Conservation (phyloP, 2,329 filamentous ascomycete genomes). For the Cladosporium sp. region DNA sequence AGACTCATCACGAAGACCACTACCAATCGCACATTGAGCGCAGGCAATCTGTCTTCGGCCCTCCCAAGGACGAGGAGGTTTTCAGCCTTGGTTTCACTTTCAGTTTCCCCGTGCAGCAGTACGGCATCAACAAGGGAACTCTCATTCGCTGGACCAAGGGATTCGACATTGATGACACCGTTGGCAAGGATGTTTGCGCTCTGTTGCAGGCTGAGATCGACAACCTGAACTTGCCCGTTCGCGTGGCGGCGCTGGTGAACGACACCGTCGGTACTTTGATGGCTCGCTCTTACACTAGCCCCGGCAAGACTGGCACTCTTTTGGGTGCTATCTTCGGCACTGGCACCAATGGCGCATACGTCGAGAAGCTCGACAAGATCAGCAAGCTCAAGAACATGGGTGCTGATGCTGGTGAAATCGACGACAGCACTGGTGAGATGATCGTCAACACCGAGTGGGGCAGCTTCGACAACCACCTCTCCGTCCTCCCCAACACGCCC, state of each 20-base stretch:
- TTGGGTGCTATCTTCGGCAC: slow-evolving; percentile 98
- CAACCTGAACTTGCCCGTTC: slow-evolving; percentile 77
- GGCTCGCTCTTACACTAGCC: slow-evolving; percentile 93
- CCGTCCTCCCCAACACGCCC: slow-evolving; percentile 76
- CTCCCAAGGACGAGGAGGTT: slow-evolving; percentile 65
- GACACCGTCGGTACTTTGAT: slow-evolving; percentile 97
- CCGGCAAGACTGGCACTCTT: slow-evolving; percentile 78
- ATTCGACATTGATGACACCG: slow-evolving; percentile 90
- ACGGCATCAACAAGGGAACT: slow-evolving; percentile 90
- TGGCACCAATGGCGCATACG: slow-evolving; percentile 94
- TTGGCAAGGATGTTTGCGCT: slow-evolving; percentile 92
- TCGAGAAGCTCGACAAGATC: slow-evolving; percentile 84
- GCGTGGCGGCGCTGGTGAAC: slow-evolving; percentile 93
- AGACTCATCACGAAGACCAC: slow-evolving; percentile 81
- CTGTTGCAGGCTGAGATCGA: slow-evolving; percentile 89
- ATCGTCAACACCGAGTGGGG: slow-evolving; percentile 99
- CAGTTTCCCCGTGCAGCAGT: slow-evolving; percentile 91
- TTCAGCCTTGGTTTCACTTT: slow-evolving; percentile 99
- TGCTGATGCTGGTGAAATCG: slow-evolving; percentile 55
- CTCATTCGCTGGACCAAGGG: slow-evolving; percentile 98
- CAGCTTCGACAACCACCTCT: slow-evolving; percentile 91
- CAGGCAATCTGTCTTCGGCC: slow-evolving; percentile 23
- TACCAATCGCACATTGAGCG: slow-evolving; percentile 60
- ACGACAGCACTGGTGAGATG: slow-evolving; percentile 84
- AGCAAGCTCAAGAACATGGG: slow-evolving; percentile 61